A percentile compares a stretch with the other conserved stretches of the same genome.
Evolutionary conservation across 108 stramenopile genomes (phyloP).

Genomic region (Licmophora abbreviata): DNA sequence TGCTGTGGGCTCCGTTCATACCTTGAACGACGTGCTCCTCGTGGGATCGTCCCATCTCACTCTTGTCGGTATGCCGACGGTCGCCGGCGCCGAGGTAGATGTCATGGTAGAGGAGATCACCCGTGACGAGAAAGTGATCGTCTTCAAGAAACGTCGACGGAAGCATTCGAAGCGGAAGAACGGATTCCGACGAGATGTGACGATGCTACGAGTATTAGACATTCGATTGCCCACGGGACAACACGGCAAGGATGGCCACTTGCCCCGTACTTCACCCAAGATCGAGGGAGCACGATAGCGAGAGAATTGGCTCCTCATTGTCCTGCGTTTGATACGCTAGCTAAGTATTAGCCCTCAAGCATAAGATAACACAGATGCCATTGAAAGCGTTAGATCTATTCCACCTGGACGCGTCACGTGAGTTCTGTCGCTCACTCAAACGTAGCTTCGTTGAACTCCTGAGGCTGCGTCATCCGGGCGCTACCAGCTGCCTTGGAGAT

Average conservation of each 20-base stretch:
- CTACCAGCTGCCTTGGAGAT: conserved; percentile 13
- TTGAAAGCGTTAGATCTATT: too few species aligned
- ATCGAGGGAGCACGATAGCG: too few species aligned
- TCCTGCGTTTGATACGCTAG: too few species aligned
- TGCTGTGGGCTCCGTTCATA: conserved; percentile 63
- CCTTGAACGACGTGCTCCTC: conserved; percentile 64
- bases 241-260: too few species aligned
- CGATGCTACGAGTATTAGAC: conserved; percentile 73
- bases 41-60: conserved; percentile 58
- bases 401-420: too few species aligned
- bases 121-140: conserved; percentile 70
- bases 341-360: too few species aligned
- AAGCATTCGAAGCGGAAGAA: conserved; percentile 83
- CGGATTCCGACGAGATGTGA: conserved; percentile 74
- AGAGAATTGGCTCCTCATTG: too few species aligned
- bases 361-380: too few species aligned
- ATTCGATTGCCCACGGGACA: conserved; percentile 62
- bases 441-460: too few species aligned
- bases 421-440: too few species aligned
- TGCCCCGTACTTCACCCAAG: too few species aligned
- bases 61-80: conserved; percentile 73
- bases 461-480: too few species aligned
- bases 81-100: conserved; percentile 66
- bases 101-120: conserved; percentile 89
- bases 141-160: conserved; percentile 88